Base-by-base conservation (phyloP, 164 flowering plant genomes). In the Piper longum region DNA sequence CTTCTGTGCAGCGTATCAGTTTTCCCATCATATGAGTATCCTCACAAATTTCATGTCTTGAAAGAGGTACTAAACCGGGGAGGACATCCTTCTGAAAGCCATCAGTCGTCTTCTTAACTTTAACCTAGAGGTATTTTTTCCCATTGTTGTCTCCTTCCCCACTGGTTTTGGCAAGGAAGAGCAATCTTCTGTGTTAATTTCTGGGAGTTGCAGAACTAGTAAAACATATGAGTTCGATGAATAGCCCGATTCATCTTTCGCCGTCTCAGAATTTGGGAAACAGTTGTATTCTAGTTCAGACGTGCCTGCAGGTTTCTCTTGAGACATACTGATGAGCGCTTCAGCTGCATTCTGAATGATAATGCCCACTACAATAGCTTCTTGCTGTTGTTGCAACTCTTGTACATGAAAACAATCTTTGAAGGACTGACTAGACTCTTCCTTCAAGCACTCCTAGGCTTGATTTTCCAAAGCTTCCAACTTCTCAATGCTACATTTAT, bases 21-120 rank as follows among this genome's bases (percentile, higher is more conserved):
- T 67, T 80, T 45, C 79, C 79, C 65, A 85, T 60, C 51, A 78
- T 75, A 64, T 72, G 74, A 8, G 83, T 66, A 64, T 85, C 91
- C 70, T 85, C 91, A 45, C 68, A 69, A 36, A 85, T 82, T 59
- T 85, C 91, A 5, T 80, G 82, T 39, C 81, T 74, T 13, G 86
- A 76, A 63, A 83, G 84, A 18, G 83, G 75, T n/a, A 78, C 67
- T 48, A 85, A 67, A 36, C 76, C 69, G 4, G 91, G 88, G n/a
- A 85, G 69, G 60, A 83, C 73, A 44, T 85, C 90, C 72, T 56
- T 81, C 65, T 71, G 87, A 65, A 85, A 85, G 83, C 84, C 66
- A 76, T 83, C 62, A 81, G n/a, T 65, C 88, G 79, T 68, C 85
- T 79, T 54, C 75, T 83, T 70, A 80, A 60, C 66, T 77, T 80